A percentile compares a stretch with the other conserved stretches of the same genome.
Evolutionary conservation across 495 filamentous ascomycete species (phyloP).

Genomic region (Tuber microsphaerosporum): DNA sequence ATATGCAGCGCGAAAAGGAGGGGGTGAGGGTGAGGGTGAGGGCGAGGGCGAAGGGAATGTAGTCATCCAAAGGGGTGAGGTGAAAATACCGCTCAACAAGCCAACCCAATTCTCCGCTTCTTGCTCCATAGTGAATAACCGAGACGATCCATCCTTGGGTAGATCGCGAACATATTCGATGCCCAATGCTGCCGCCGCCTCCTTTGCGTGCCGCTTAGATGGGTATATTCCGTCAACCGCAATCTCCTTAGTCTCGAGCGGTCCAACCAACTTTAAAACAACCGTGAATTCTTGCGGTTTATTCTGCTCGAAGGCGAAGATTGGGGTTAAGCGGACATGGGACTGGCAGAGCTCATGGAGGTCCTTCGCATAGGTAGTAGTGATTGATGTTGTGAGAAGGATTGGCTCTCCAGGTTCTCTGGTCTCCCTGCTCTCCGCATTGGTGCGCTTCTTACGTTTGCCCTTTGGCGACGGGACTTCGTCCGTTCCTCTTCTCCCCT

Average conservation of each 20-base stretch:
- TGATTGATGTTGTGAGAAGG: conserved; percentile 37
- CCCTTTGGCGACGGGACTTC: conserved; percentile 2
- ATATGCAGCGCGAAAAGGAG: conserved; percentile 5
- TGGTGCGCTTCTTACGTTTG: conserved; percentile 6
- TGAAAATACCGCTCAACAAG: conserved; percentile 28
- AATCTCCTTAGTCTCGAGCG: conserved; percentile 24
- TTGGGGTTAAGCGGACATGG: conserved; percentile 16
- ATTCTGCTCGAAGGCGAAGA: conserved; percentile 26
- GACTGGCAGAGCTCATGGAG: conserved; percentile 39
- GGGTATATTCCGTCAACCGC: conserved; percentile 18
- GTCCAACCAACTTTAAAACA: conserved; percentile 27
- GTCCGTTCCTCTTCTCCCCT: not conserved
- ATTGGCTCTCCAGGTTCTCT: conserved; percentile 22
- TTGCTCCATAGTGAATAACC: conserved; percentile 23
- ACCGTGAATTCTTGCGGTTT: conserved; percentile 28
- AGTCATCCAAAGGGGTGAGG: conserved; percentile 2
- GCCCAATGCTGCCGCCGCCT: conserved; percentile 27
- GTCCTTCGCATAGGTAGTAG: conserved; percentile 39
- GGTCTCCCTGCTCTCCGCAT: not conserved
- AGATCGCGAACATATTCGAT: conserved; percentile 25
- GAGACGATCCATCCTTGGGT: conserved; percentile 21
- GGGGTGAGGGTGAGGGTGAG: not conserved
- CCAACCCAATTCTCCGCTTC: conserved; percentile 37
- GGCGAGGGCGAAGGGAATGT: not conserved
- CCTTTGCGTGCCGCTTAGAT: conserved; percentile 37